A percentile compares a stretch with the other conserved stretches of the same genome.
Conservation (phyloP, 2,329 filamentous ascomycete genomes). For the Exophiala mesophila region DNA sequence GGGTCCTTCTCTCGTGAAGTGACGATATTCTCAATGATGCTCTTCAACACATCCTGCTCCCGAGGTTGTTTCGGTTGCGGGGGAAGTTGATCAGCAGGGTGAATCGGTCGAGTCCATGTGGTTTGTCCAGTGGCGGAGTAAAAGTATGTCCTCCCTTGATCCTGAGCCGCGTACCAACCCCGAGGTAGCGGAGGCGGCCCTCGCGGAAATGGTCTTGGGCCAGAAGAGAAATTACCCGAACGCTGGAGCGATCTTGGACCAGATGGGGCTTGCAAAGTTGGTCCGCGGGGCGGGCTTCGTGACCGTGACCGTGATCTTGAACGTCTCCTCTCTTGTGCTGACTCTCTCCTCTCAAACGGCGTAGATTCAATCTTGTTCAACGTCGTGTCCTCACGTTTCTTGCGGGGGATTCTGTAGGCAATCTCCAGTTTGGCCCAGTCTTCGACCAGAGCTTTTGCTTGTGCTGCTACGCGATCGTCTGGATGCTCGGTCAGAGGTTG, state of each 20-base stretch:
- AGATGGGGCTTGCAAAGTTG: slow-evolving; percentile 18
- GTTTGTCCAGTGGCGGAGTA: slow-evolving; percentile 74
- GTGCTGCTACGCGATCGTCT: slow-evolving; percentile 69
- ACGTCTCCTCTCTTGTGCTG: slow-evolving; percentile 45
- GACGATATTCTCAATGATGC: slow-evolving; percentile 75
- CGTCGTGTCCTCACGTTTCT: slow-evolving; percentile 64
- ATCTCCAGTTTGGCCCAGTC: slow-evolving; percentile 87
- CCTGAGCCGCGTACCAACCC: slow-evolving; percentile 80
- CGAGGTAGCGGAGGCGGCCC: slow-evolving; percentile 60
- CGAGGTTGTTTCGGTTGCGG: slow-evolving; percentile 67
- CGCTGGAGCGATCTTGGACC: slow-evolving; percentile 44
- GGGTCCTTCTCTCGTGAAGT: slow-evolving; percentile 54
- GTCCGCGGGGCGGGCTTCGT: slow-evolving; percentile 38
- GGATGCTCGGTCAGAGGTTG: slow-evolving; percentile 62
- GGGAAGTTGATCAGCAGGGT: slow-evolving; percentile 60
- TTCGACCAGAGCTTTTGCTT: slow-evolving; percentile 66
- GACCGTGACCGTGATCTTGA: slow-evolving; percentile 45
- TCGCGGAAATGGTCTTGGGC: slow-evolving; percentile 53
- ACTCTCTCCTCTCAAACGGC: slow-evolving; percentile 56
- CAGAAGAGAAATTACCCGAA: slow-evolving; percentile 54
- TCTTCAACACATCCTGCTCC: slow-evolving; percentile 62
- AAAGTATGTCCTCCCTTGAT: slow-evolving; percentile 75
- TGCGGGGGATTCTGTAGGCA: slow-evolving; percentile 86
- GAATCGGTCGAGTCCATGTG: slow-evolving; percentile 75
- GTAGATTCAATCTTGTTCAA: slow-evolving; percentile 60